A percentile compares a stretch with the other conserved stretches of the same genome.
Conservation (phyloP, 306 rosid genomes). For the Neltuma alba region DNA sequence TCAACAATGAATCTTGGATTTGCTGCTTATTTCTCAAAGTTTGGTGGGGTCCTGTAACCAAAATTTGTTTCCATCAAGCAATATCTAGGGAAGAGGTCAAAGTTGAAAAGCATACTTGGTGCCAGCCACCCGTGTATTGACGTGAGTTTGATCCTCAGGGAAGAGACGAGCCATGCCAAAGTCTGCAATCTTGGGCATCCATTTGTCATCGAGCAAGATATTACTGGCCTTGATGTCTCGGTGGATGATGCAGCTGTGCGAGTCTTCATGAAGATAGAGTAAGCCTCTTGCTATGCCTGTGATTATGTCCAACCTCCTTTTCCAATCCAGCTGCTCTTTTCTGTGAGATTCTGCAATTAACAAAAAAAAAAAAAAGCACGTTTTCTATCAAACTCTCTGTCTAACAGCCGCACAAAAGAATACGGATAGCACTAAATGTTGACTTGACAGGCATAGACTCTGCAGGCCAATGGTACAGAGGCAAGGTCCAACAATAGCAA, state of each 20-base stretch:
- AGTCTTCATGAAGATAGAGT: slow-evolving; percentile 95
- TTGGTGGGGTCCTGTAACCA: background rate
- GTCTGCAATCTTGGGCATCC: slow-evolving; percentile 96
- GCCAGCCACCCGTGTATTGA: slow-evolving; percentile 94
- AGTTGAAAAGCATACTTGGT: slow-evolving; percentile 65
- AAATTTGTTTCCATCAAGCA: background rate
- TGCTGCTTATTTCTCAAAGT: background rate
- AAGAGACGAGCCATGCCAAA: slow-evolving; percentile 99
- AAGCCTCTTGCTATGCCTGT: slow-evolving; percentile 83
- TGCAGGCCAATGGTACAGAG: background rate
- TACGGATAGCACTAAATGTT: background rate
- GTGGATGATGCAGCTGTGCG: slow-evolving; percentile 83
- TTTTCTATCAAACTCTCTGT: background rate
- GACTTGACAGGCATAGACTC: background rate
- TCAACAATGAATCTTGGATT: background rate
- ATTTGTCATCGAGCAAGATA: slow-evolving; percentile 77
- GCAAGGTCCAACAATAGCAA: background rate
- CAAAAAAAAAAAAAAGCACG: background rate
- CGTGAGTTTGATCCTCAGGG: slow-evolving; percentile 90
- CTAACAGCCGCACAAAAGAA: background rate
- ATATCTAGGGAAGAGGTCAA: background rate
- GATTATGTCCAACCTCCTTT: slow-evolving; percentile 70
- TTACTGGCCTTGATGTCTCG: slow-evolving; percentile 95
- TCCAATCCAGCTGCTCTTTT: slow-evolving; percentile 83
- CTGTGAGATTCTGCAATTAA: slow-evolving; percentile 56